Percentiles rank a stretch among this genome's conserved stretches.
Conservation (phyloP, 176 grass and related monocot species). For the Oryza longistaminata region DNA sequence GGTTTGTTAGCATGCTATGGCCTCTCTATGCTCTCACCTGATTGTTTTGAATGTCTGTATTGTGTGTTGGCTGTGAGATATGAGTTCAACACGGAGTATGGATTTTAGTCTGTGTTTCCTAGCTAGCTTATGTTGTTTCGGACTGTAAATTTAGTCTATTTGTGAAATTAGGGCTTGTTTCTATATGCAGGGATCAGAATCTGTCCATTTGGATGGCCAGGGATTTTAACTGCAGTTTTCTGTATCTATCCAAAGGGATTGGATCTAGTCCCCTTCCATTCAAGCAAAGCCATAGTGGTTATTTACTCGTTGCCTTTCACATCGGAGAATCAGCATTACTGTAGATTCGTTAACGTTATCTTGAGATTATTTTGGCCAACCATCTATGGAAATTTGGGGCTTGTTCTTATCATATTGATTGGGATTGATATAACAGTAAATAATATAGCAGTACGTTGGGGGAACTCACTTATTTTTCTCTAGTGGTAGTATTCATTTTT, state of each 20-base stretch:
- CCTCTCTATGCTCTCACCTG: not conserved
- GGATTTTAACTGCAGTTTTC: not conserved
- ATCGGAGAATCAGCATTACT: not conserved
- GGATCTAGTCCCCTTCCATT: not conserved
- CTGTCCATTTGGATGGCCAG: not conserved
- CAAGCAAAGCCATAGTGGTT: not conserved
- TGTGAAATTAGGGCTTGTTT: not conserved
- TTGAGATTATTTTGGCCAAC: not conserved
- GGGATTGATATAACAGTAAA: not conserved
- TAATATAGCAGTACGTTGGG: not conserved
- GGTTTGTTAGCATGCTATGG: not conserved
- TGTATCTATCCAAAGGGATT: not conserved
- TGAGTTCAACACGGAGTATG: not conserved
- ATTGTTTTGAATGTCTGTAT: not conserved
- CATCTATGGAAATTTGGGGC: not conserved
- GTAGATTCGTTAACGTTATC: not conserved
- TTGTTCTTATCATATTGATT: not conserved
- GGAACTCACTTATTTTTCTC: not conserved
- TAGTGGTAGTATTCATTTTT: not conserved
- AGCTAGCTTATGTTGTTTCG: not conserved
- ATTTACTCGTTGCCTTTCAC: not conserved
- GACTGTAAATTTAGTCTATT: not conserved
- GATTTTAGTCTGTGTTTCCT: not conserved
- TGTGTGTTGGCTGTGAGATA: not conserved
- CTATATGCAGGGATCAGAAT: not conserved